A percentile compares a stretch with the other conserved stretches of the same genome.
These are phyloP conservation scores for Gossypium longicalyx DNA, from an alignment of 345 rosid genomes.

Conservation along the genomic window DNA sequence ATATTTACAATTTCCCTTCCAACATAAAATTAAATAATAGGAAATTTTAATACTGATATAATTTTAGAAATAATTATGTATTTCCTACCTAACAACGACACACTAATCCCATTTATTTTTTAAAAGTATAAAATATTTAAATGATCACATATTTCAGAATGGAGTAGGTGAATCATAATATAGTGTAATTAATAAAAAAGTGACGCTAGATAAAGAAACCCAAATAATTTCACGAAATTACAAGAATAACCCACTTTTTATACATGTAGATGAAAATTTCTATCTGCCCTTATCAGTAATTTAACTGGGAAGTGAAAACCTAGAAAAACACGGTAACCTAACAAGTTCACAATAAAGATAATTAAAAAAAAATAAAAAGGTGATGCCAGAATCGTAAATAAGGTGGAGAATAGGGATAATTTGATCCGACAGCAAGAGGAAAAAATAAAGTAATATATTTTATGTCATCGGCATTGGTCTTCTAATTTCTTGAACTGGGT, in stretches of 20 bases:
- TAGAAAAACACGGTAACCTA: neutral
- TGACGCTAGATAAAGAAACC: neutral
- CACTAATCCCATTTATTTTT: too few species aligned
- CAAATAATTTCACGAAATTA: neutral
- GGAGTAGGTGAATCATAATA: neutral
- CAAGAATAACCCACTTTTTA: neutral
- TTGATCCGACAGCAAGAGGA: neutral
- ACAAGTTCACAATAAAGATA: neutral
- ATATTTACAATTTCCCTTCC: too few species aligned
- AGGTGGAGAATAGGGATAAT: neutral
- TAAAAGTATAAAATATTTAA: too few species aligned
- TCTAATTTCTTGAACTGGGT: neutral
- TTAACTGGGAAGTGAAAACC: neutral
- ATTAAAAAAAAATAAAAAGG: neutral
- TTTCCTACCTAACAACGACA: too few species aligned
- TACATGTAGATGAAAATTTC: neutral
- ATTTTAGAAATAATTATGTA: too few species aligned
- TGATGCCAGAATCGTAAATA: neutral
- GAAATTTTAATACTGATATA: too few species aligned
- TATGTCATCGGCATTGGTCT: neutral
- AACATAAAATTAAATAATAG: too few species aligned
- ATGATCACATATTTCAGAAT: neutral
- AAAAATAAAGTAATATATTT: neutral
- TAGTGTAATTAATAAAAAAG: neutral
- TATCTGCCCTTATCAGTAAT: neutral